Evolutionary conservation across 805 yeast species (phyloP), one percentile per base, ranked within the genome.

Genomic region (Candida sithepensis): DNA sequence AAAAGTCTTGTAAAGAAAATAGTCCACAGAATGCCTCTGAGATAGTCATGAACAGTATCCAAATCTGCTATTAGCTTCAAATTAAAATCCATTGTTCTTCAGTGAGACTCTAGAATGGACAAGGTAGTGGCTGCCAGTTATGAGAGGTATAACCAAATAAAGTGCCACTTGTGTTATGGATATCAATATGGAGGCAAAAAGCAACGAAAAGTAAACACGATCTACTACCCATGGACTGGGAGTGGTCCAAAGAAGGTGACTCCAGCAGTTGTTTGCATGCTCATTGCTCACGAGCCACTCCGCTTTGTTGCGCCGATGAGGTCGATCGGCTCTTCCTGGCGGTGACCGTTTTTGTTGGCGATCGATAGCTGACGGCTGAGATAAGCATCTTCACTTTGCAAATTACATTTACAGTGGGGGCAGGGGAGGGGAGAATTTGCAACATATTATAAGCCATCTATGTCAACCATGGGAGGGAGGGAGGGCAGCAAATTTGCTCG

Each of bases 1-100:
- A 87, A 80, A 23, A 84, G 67, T 39, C 95, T 67, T 46, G 81
- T 78, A 62, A 86, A 86, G 60, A 86, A 77, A 18, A 86, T 79
- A 2, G 87, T 70, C 70, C 87, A 81, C 46, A 87, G 61, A 23
- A 84, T 65, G 1, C 85, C 88, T 72, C 71, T 74, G 14, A 80
- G 63, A 8, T 79, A 77, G 48, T 82, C 88, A 43, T 77, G 68
- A 7, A 76, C 72, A 41, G 77, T 75, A 41, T 78, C 74, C 45
- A 79, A 60, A 50, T 81, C 86, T 1, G 80, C 75, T 10, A 71
- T 68, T 41, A 79, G 53, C 48, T 71, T 72, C 46, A 79, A 63
- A 4, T 68, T 65, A 66, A 69, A 74, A 58, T 78, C 79, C 81
- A 74, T 73, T 14, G 14, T 28, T 6, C n/a, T 12, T n/a, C 28